Evolutionary conservation across 2,329 filamentous ascomycete species (phyloP), one percentile per base, ranked within the genome.

Genomic region (Paracoccidioides brasiliensis): DNA sequence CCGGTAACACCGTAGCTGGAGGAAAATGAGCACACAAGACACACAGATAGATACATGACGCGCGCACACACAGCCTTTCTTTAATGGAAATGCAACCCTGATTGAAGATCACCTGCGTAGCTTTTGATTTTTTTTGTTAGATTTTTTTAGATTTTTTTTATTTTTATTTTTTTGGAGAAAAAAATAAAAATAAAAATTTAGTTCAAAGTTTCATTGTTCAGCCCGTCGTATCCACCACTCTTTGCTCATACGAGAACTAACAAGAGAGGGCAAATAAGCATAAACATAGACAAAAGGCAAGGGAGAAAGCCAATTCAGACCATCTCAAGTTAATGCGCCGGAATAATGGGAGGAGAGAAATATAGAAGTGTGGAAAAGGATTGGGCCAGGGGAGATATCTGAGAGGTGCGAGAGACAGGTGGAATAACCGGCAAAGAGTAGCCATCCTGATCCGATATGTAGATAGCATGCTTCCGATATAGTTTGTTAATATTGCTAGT

Each of bases 1-100:
- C 57, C 60, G 59, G 53, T 45, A 55, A 58, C 55, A 58, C 55
- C 52, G 38, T 46, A 56, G 53, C 51, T 54, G 48, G 42, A 52
- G 51, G 44, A 15, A 15, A 53, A 30, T 43, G 32, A n/a, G 28
- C 42, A 43, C 42, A 43, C 6, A 7, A 33, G 14, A 50, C 33
- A 37, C 35, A 33, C 28, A n/a, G 22, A 5, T 5, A 14, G 28
- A 33, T 30, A n/a, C 28, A 33, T 22, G 22, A 22, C 44, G 10
- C 44, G 10, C 28, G 28, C 45, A 37, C 32, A 8, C n/a, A n/a
- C 14, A 10, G 45, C 15, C 6, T n/a, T 49, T 48, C 46, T 32
- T 28, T n/a, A 38, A 37, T 42, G 32, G 35, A 12, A 33, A 42
- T 43, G 28, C 22, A 45, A 32, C 28, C 43, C 49, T 41, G 37